Percentiles rank a stretch among this genome's conserved stretches.
Evolutionary conservation across 805 yeast genomes (phyloP).

Genomic region (Myxozyma lipomycoides): DNA sequence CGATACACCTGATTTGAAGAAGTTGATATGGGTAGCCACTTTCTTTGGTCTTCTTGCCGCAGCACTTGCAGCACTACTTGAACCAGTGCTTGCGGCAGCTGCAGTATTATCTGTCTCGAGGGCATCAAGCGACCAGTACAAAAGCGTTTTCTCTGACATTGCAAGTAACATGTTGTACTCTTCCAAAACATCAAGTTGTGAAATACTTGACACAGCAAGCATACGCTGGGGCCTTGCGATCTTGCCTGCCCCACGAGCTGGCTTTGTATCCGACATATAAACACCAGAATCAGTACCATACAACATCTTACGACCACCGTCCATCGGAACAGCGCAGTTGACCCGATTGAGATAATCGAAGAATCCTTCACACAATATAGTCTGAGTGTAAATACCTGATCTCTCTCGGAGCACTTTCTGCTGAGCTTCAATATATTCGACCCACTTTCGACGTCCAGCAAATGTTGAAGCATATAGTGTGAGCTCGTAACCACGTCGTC

Average conservation of each 20-base stretch:
- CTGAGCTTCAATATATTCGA: slow-evolving; percentile 75
- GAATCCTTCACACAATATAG: slow-evolving; percentile 67
- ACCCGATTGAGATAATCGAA: slow-evolving; percentile 73
- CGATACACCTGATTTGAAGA: slow-evolving; percentile 90
- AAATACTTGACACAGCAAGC: slow-evolving; percentile 68
- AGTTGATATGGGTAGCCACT: slow-evolving; percentile 79
- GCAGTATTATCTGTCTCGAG: slow-evolving; percentile 35
- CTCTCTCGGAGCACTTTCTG: slow-evolving; percentile 66
- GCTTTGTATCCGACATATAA: slow-evolving; percentile 69
- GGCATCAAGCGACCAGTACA: slow-evolving; percentile 73
- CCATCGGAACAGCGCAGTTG: slow-evolving; percentile 88
- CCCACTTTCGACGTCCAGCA: slow-evolving; percentile 68
- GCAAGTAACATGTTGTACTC: slow-evolving; percentile 82
- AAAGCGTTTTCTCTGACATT: slow-evolving; percentile 73
- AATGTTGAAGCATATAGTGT: slow-evolving; percentile 42
- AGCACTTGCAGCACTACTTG: slow-evolving; percentile 40
- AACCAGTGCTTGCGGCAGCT: neutral
- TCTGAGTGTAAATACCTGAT: slow-evolving; percentile 74
- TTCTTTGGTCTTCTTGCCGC: slow-evolving; percentile 63
- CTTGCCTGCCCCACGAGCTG: slow-evolving; percentile 40
- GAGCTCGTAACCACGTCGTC: slow-evolving; percentile 46
- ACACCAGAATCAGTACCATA: slow-evolving; percentile 93
- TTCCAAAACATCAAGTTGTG: slow-evolving; percentile 86
- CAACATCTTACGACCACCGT: slow-evolving; percentile 85
- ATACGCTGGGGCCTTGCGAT: slow-evolving; percentile 58